These are phyloP conservation scores for Pascua guehoae DNA, from an alignment of 1,284 basidiomycete species.

Conservation along the genomic window DNA sequence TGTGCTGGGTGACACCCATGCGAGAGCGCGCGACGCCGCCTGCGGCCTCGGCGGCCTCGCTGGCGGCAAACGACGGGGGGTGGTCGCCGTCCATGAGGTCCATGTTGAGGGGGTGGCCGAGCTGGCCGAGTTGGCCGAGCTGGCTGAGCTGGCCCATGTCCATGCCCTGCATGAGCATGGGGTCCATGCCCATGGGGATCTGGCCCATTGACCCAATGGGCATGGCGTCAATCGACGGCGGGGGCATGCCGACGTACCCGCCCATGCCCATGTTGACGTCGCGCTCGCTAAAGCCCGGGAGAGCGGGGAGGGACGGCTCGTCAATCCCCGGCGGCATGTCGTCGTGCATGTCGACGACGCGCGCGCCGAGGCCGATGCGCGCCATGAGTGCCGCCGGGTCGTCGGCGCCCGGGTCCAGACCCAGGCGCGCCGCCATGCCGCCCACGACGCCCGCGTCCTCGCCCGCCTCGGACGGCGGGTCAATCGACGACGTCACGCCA, in stretches of 20 bases:
- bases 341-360: conserved; percentile 48
- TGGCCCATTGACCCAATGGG: too few relatives aligned
- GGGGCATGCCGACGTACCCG: neutral
- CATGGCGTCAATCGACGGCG: neutral
- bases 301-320: conserved; percentile 48
- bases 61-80: conserved; percentile 44
- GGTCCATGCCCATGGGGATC: too few relatives aligned
- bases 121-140: too few relatives aligned
- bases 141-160: neutral
- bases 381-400: conserved; percentile 40
- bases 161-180: too few relatives aligned
- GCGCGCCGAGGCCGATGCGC: conserved; percentile 44
- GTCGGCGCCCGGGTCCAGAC: conserved; percentile 18
- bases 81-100: conserved; percentile 15
- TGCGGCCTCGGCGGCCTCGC: conserved; percentile 42
- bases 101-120: too few relatives aligned
- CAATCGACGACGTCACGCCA: conserved; percentile 43
- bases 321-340: conserved; percentile 50
- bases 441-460: conserved; percentile 26
- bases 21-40: conserved; percentile 16
- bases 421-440: conserved; percentile 38
- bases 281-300: conserved; percentile 29
- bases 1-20: conserved; percentile 1
- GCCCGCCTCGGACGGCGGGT: conserved; percentile 35
- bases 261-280: neutral